A percentile compares a stretch with the other conserved stretches of the same genome.
phyloP scores from a whole-genome alignment of 495 filamentous ascomycete species.

The Trichodelitschia bisporula region DNA sequence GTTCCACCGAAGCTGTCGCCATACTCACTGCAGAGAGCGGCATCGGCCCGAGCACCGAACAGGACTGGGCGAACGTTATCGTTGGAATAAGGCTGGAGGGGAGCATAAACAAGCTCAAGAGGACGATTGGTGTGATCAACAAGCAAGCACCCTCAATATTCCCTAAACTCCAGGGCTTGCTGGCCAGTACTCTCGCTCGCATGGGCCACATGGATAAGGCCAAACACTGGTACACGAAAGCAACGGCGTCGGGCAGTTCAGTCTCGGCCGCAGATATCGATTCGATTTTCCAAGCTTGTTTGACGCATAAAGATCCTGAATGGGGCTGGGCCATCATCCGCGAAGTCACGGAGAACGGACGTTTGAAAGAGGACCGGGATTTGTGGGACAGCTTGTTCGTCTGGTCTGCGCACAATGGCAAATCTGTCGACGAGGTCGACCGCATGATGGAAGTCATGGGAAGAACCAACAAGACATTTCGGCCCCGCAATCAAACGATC shows the following conservation, averaged over 20 bases:
- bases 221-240: too few species aligned
- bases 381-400: neutral
- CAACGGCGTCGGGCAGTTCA: too few species aligned
- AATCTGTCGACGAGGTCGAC: constrained; percentile 7
- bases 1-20: too few species aligned
- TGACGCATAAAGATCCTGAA: neutral
- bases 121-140: neutral
- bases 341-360: neutral
- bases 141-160: too few species aligned
- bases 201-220: too few species aligned
- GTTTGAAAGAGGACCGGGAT: neutral
- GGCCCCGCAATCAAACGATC: constrained; percentile 21
- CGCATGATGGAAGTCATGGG: constrained; percentile 17
- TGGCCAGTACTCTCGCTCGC: too few species aligned
- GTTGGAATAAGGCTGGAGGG: neutral
- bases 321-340: neutral
- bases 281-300: too few species aligned
- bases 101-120: neutral
- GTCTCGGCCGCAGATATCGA: too few species aligned
- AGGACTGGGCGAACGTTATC: neutral
- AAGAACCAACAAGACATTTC: constrained; percentile 1
- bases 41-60: too few species aligned
- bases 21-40: too few species aligned
- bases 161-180: too few species aligned
- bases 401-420: neutral